These are phyloP conservation scores for Leccinellum luteum DNA, from an alignment of 768 basidiomycete genomes.

Conservation along the genomic window DNA sequence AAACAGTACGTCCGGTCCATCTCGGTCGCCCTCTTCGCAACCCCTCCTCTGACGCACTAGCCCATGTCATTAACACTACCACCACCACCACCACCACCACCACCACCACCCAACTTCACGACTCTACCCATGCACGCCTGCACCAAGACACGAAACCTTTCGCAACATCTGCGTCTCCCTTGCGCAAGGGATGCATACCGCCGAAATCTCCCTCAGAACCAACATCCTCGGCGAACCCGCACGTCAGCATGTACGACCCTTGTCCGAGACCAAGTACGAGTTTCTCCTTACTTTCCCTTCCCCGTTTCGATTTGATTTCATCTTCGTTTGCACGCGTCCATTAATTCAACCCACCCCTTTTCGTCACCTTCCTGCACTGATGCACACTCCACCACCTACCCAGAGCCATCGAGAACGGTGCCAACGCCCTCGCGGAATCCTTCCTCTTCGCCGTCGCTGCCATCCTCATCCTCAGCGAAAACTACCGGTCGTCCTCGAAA, in stretches of 20 bases:
- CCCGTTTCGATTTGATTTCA: background rate
- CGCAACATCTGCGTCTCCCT: constrained; percentile 67
- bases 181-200: constrained; percentile 74
- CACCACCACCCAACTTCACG: background rate
- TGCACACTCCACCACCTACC: background rate
- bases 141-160: constrained; percentile 65
- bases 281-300: background rate
- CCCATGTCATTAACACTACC: background rate
- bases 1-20: constrained; percentile 50
- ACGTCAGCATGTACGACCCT: constrained; percentile 61
- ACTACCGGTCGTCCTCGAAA: constrained; percentile 70
- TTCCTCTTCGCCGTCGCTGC: constrained; percentile 81
- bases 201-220: constrained; percentile 69
- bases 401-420: constrained; percentile 84
- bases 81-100: background rate
- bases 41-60: background rate
- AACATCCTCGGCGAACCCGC: constrained; percentile 76
- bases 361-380: background rate
- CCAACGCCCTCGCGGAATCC: constrained; percentile 80
- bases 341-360: background rate
- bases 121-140: background rate
- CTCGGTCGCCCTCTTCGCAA: background rate
- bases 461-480: constrained; percentile 69
- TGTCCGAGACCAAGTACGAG: constrained; percentile 71
- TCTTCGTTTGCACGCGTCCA: background rate